phyloP scores from a whole-genome alignment of 768 basidiomycete genomes.

The Boletus sp. region DNA sequence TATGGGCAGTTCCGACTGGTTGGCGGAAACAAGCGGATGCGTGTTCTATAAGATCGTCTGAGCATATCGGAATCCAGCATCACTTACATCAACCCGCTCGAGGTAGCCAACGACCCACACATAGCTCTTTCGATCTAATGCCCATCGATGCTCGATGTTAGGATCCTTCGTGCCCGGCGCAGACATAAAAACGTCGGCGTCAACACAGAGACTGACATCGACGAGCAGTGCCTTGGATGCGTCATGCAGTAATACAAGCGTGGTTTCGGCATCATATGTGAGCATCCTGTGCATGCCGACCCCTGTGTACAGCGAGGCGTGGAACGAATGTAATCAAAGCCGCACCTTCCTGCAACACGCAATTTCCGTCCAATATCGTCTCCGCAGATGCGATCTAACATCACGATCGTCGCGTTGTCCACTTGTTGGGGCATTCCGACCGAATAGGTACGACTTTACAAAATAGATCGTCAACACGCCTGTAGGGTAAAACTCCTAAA shows the following conservation, averaged over 20 bases:
- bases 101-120: slow-evolving; percentile 60
- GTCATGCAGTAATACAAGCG: slow-evolving; percentile 49
- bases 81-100: slow-evolving; percentile 47
- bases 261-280: slow-evolving; percentile 50
- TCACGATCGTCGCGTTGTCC: slow-evolving; percentile 45
- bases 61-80: slow-evolving; percentile 2
- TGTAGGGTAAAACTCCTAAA: background rate
- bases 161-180: slow-evolving; percentile 4
- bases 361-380: slow-evolving; percentile 49
- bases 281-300: slow-evolving; percentile 45
- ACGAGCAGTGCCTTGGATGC: slow-evolving; percentile 52
- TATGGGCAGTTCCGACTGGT: slow-evolving; percentile 40
- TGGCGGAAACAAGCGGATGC: slow-evolving; percentile 10
- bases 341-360: slow-evolving; percentile 59
- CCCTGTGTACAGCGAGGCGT: slow-evolving; percentile 13
- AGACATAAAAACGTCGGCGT: slow-evolving; percentile 26
- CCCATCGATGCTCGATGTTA: slow-evolving; percentile 40
- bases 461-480: background rate
- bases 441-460: background rate
- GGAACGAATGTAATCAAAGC: slow-evolving; percentile 13
- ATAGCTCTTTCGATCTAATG: slow-evolving; percentile 48
- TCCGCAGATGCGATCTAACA: slow-evolving; percentile 40
- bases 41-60: slow-evolving; percentile 14
- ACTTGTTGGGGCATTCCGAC: slow-evolving; percentile 48
- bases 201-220: slow-evolving; percentile 54